Conservation (phyloP, 345 rosid species). For the Combretum micranthum region DNA sequence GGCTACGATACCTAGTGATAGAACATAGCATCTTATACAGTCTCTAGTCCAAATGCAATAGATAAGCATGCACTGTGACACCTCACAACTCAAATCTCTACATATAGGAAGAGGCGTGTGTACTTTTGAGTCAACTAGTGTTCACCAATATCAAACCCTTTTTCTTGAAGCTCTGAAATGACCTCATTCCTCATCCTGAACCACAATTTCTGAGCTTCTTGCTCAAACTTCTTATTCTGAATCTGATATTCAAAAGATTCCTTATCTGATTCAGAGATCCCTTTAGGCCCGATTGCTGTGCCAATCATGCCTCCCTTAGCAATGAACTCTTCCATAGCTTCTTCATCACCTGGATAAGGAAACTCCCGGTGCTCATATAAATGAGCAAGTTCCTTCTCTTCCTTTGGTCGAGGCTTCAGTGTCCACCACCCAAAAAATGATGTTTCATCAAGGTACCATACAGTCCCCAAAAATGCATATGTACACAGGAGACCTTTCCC, state of each 20-base stretch:
- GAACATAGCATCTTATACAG: no score
- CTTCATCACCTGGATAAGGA: conserved; percentile 82
- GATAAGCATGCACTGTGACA: no score
- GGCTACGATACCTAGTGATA: no score
- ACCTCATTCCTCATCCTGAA: conserved; percentile 88
- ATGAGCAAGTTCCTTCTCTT: conserved; percentile 69
- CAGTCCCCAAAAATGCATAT: conserved; percentile 58
- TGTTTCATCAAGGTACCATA: conserved; percentile 72
- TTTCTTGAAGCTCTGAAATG: conserved; percentile 68
- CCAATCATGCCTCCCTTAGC: conserved; percentile 80
- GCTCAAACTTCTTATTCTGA: conserved; percentile 69
- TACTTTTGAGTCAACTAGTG: no score
- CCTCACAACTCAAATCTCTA: no score
- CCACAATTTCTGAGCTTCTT: conserved; percentile 76
- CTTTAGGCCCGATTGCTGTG: conserved; percentile 66
- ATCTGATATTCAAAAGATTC: conserved; percentile 47
- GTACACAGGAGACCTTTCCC: conserved; percentile 75
- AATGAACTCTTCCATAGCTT: conserved; percentile 87
- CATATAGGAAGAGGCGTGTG: no score
- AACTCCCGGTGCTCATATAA: conserved; percentile 69
- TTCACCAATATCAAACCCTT: conserved; percentile 61
- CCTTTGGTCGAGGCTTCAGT: conserved; percentile 76
- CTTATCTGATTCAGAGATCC: conserved; percentile 45
- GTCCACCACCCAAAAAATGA: conserved; percentile 96
- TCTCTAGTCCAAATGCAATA: no score